Conservation (phyloP, 1,139 yeast species). For the Schwanniomyces etchellsii region DNA sequence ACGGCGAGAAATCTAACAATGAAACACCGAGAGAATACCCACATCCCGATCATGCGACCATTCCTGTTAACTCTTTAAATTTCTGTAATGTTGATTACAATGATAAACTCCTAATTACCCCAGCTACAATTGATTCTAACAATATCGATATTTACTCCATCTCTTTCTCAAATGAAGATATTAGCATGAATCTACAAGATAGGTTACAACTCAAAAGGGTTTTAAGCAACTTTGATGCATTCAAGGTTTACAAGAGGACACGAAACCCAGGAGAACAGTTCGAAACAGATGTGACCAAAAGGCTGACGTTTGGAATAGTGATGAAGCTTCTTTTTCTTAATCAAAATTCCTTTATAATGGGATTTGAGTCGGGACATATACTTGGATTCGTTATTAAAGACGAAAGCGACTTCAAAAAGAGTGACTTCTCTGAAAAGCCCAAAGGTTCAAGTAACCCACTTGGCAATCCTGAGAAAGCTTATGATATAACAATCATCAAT, state of each 20-base stretch:
- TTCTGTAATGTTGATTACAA: conserved; percentile 45
- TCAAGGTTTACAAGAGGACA: conserved; percentile 9
- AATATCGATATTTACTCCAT: conserved; percentile 47
- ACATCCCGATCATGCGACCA: conserved; percentile 18
- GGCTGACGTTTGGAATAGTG: conserved; percentile 47
- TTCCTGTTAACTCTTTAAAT: conserved; percentile 54
- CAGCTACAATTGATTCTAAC: conserved; percentile 49
- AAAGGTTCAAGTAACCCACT: no score
- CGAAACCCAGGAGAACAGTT: conserved; percentile 7
- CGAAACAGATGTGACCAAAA: conserved; percentile 12
- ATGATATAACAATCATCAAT: conserved; percentile 15
- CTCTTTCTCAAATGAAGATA: conserved; percentile 5
- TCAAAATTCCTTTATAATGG: conserved; percentile 31
- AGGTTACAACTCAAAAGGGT: conserved; percentile 19
- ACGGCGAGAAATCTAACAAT: conserved; percentile 1
- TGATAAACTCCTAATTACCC: conserved; percentile 34
- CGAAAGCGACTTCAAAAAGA: no score
- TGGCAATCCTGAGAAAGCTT: no score
- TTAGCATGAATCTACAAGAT: conserved; percentile 1
- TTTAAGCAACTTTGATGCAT: conserved; percentile 21
- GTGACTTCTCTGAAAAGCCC: no score
- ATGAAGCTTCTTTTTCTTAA: conserved; percentile 41
- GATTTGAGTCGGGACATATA: conserved; percentile 57
- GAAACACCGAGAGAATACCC: conserved; percentile 10
- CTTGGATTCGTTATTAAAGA: conserved; percentile 21